phyloP scores from a whole-genome alignment of 352 stramenopile genomes.

The Phytophthora sp. region DNA sequence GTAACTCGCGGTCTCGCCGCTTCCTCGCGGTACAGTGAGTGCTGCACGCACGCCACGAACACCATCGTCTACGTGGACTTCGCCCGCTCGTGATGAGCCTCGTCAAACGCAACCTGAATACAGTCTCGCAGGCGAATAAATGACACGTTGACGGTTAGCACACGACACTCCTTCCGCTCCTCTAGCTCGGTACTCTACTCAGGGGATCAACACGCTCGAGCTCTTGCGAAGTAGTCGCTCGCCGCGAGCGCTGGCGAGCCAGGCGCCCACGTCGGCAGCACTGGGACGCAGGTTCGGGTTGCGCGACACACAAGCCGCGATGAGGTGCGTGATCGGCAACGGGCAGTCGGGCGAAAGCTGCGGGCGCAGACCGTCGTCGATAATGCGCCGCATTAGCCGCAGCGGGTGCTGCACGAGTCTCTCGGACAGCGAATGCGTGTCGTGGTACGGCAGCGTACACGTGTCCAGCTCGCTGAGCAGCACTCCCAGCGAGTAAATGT shows the following conservation, averaged over 20 bases:
- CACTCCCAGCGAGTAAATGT: slow-evolving; percentile 85
- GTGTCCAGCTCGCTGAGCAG: slow-evolving; percentile 79
- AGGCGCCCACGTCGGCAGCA: slow-evolving; percentile 50
- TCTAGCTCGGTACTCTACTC: not conserved
- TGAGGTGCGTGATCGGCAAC: slow-evolving; percentile 61
- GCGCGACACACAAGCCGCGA: slow-evolving; percentile 56
- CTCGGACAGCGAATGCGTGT: slow-evolving; percentile 45
- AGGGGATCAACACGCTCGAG: slow-evolving; percentile 34
- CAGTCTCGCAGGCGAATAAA: slow-evolving; percentile 1
- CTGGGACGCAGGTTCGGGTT: slow-evolving; percentile 57
- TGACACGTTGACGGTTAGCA: slow-evolving; percentile 5
- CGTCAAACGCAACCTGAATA: too few species aligned
- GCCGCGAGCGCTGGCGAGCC: slow-evolving; percentile 40
- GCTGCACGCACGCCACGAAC: too few species aligned
- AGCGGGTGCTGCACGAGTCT: slow-evolving; percentile 58
- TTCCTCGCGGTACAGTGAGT: too few species aligned
- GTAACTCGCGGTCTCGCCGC: too few species aligned
- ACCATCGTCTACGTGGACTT: too few species aligned
- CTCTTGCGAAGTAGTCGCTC: slow-evolving; percentile 46
- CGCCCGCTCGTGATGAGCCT: too few species aligned
- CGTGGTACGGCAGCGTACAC: slow-evolving; percentile 70
- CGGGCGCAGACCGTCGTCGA: slow-evolving; percentile 64
- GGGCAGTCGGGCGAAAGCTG: slow-evolving; percentile 60
- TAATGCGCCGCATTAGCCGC: slow-evolving; percentile 62
- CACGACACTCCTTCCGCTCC: not conserved